phyloP scores from a whole-genome alignment of 1,284 basidiomycete genomes.

The Cryptococcus amylolentus region DNA sequence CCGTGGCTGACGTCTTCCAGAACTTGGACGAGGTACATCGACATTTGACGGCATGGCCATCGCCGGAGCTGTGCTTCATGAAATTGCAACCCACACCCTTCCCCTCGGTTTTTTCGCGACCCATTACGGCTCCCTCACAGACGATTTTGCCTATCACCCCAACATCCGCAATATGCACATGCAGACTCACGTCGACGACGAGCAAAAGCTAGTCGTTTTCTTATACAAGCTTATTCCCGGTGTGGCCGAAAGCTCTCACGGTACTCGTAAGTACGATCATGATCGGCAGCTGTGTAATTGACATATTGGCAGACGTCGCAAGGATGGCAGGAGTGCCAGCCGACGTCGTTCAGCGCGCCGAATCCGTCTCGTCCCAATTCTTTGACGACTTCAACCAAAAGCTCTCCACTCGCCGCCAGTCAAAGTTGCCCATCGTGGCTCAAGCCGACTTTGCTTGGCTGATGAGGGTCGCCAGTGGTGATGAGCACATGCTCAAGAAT shows the following conservation, averaged over 20 bases:
- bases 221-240: slow-evolving; percentile 88
- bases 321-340: slow-evolving; percentile 75
- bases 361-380: slow-evolving; percentile 80
- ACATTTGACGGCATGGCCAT: slow-evolving; percentile 90
- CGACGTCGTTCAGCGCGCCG: slow-evolving; percentile 72
- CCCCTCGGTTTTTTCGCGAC: slow-evolving; percentile 62
- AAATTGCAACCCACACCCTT: slow-evolving; percentile 83
- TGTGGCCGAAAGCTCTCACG: slow-evolving; percentile 85
- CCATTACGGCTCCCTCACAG: slow-evolving; percentile 50
- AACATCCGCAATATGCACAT: slow-evolving; percentile 93
- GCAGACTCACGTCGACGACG: slow-evolving; percentile 86
- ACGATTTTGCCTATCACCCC: slow-evolving; percentile 69
- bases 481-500: background rate
- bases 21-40: slow-evolving; percentile 66
- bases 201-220: slow-evolving; percentile 76
- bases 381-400: slow-evolving; percentile 77
- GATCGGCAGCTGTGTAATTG: background rate
- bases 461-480: slow-evolving; percentile 21
- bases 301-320: slow-evolving; percentile 60
- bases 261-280: slow-evolving; percentile 57
- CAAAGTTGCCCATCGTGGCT: slow-evolving; percentile 64
- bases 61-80: slow-evolving; percentile 88
- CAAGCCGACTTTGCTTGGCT: slow-evolving; percentile 87
- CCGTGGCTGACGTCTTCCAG: slow-evolving; percentile 50
- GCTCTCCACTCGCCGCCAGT: slow-evolving; percentile 63